Conservation (phyloP, 257 asterid species). For the Forsythia viridissima region DNA sequence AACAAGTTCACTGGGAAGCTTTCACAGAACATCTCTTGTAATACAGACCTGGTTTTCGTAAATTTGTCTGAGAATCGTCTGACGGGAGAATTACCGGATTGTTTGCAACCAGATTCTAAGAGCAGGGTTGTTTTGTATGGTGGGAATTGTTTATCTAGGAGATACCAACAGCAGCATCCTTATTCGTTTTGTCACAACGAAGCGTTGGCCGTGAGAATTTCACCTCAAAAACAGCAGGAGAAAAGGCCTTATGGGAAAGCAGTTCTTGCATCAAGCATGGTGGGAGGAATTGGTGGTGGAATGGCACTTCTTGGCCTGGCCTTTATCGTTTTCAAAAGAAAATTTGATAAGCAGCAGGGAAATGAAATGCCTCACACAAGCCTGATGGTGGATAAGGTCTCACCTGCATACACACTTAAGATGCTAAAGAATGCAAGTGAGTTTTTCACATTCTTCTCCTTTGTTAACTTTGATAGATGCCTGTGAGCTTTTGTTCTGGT, state of each 20-base stretch:
- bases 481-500: neutral
- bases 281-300: conserved; percentile 65
- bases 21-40: conserved; percentile 57
- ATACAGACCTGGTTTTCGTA: conserved; percentile 43
- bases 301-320: conserved; percentile 46
- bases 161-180: conserved; percentile 49
- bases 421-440: conserved; percentile 89
- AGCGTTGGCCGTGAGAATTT: conserved; percentile 78
- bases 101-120: conserved; percentile 31
- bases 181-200: conserved; percentile 61
- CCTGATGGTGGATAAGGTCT: conserved; percentile 53
- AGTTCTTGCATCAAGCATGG: conserved; percentile 64
- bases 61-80: conserved; percentile 63
- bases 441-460: conserved; percentile 1
- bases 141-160: conserved; percentile 64
- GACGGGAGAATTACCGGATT: conserved; percentile 78
- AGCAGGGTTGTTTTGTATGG: conserved; percentile 37
- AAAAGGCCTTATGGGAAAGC: conserved; percentile 37
- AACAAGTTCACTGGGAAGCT: conserved; percentile 75
- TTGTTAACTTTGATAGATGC: neutral
- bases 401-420: conserved; percentile 69
- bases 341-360: conserved; percentile 28
- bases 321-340: conserved; percentile 48
- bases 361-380: conserved; percentile 43
- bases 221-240: conserved; percentile 35